phyloP scores from a whole-genome alignment of 345 rosid genomes.

The Hypericum androsaemum region DNA sequence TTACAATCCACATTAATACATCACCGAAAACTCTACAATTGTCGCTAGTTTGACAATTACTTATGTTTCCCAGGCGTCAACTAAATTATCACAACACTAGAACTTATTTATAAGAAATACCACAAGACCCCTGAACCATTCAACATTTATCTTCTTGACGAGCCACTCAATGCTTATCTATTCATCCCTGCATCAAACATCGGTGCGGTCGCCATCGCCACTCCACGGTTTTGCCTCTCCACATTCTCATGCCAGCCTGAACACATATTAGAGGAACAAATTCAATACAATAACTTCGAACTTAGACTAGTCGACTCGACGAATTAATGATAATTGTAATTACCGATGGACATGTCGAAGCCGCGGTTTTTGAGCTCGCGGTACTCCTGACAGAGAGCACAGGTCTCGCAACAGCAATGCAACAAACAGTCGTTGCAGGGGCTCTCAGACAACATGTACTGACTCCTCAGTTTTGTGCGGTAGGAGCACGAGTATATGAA shows the following conservation, averaged over 20 bases:
- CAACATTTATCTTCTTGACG: no score
- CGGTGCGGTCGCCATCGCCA: slow-evolving; percentile 27
- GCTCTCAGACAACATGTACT: slow-evolving; percentile 36
- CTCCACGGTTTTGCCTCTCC: slow-evolving; percentile 35
- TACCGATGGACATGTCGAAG: slow-evolving; percentile 41
- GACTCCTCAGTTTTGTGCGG: slow-evolving; percentile 54
- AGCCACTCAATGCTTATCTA: slow-evolving; percentile 9
- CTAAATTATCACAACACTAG: no score
- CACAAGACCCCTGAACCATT: no score
- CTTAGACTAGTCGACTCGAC: no score
- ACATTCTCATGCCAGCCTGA: slow-evolving; percentile 72
- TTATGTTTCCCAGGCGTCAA: no score
- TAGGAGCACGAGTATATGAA: slow-evolving; percentile 54
- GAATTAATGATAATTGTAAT: no score
- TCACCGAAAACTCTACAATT: no score
- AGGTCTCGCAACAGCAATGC: slow-evolving; percentile 48
- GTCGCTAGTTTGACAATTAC: no score
- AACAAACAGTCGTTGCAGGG: slow-evolving; percentile 43
- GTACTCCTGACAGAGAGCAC: slow-evolving; percentile 58
- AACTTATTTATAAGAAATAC: no score
- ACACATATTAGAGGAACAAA: no score
- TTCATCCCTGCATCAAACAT: slow-evolving; percentile 29
- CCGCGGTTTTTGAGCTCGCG: slow-evolving; percentile 52
- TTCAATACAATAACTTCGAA: not conserved
- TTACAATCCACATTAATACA: no score